These are phyloP conservation scores for Metschnikowia amazonensis DNA, from an alignment of 805 yeast genomes.

Conservation along the genomic window DNA sequence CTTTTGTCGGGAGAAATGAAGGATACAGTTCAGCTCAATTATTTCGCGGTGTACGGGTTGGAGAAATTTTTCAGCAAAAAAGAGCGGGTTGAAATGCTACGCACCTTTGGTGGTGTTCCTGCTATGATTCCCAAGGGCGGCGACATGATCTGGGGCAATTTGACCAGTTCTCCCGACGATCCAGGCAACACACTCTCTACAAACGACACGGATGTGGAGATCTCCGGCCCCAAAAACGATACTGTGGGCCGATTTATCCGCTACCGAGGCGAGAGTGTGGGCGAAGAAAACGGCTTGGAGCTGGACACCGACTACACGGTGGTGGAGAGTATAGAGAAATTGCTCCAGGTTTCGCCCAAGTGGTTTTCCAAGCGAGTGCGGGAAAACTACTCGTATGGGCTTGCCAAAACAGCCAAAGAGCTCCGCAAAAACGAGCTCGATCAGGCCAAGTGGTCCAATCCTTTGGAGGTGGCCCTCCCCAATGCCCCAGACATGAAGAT, in stretches of 20 bases:
- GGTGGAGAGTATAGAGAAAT: constrained; percentile 59
- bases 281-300: constrained; percentile 23
- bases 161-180: constrained; percentile 70
- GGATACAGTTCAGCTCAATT: constrained; percentile 92
- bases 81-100: constrained; percentile 81
- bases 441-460: constrained; percentile 88
- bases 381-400: constrained; percentile 76
- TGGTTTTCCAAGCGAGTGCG: constrained; percentile 69
- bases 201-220: constrained; percentile 16
- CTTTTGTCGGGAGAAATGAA: constrained; percentile 96
- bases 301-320: constrained; percentile 53
- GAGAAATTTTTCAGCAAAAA: constrained; percentile 89
- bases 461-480: constrained; percentile 87
- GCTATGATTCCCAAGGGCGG: constrained; percentile 98
- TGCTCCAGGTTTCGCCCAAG: constrained; percentile 62
- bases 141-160: constrained; percentile 79
- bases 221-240: constrained; percentile 26
- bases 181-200: constrained; percentile 29
- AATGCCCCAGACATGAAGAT: constrained; percentile 89
- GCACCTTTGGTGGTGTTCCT: constrained; percentile 91
- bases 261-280: constrained; percentile 33
- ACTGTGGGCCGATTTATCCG: constrained; percentile 74
- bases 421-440: constrained; percentile 61
- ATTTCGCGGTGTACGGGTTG: constrained; percentile 87
- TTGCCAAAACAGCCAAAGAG: constrained; percentile 58